These are phyloP conservation scores for Rhizopogon rudus DNA, from an alignment of 768 basidiomycete genomes.

Conservation along the genomic window DNA sequence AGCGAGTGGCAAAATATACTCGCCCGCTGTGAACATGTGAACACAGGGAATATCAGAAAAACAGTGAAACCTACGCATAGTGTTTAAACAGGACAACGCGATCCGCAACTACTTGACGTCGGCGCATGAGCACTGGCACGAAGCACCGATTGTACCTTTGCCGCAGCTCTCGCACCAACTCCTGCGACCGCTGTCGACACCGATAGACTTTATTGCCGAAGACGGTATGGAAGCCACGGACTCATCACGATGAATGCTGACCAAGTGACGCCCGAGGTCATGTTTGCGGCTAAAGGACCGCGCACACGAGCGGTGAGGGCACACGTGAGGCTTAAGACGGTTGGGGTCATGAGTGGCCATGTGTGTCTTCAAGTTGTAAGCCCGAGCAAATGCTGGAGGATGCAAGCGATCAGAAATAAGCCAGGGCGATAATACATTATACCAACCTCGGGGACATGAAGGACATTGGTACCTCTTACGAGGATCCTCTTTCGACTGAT, in stretches of 20 bases:
- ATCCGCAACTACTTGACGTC: conserved; percentile 50
- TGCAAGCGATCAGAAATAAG: conserved; percentile 2
- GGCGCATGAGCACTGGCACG: conserved; percentile 53
- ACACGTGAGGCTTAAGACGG: conserved; percentile 83
- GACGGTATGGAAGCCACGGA: conserved; percentile 39
- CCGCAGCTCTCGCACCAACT: conserved; percentile 75
- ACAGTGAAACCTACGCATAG: conserved; percentile 22
- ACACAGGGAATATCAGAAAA: neutral
- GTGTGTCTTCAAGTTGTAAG: conserved; percentile 94
- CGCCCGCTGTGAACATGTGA: conserved; percentile 21
- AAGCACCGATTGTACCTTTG: conserved; percentile 56
- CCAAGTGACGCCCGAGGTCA: conserved; percentile 85
- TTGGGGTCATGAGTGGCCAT: conserved; percentile 93
- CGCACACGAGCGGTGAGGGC: conserved; percentile 80
- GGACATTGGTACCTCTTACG: conserved; percentile 78
- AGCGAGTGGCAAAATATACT: conserved; percentile 32
- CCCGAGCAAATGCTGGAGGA: conserved; percentile 76
- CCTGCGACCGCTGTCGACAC: conserved; percentile 59
- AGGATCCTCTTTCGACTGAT: conserved; percentile 51
- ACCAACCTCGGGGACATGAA: conserved; percentile 65
- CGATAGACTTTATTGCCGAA: conserved; percentile 45
- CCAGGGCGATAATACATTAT: neutral
- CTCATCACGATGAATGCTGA: conserved; percentile 80
- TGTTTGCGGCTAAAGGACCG: conserved; percentile 94
- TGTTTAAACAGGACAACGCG: conserved; percentile 9